Base-by-base conservation (phyloP, 1,284 basidiomycete genomes). In the Pseudozyma sp. region DNA sequence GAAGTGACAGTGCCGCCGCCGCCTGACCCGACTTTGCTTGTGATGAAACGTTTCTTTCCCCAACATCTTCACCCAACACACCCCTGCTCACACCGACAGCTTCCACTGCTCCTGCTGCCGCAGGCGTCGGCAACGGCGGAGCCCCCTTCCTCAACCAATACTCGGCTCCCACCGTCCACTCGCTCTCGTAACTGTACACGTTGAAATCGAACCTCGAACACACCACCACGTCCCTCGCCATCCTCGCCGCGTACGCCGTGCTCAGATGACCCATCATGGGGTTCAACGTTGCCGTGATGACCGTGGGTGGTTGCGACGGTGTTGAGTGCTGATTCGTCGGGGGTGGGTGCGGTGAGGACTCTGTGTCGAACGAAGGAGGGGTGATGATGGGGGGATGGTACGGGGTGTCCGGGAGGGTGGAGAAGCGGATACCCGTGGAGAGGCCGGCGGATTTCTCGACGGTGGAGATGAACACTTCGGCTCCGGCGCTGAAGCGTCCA, bases 121-220 rank as follows among this genome's bases (percentile, higher is more conserved):
- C 39, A 7, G 24, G 24, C 24, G 24, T 24, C 24, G 11, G 7
- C 7, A 9, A 14, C n/a, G n/a, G 37, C 47, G 9, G 9, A 9
- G 35, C 2, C 6, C 46, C 6, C 8, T 40, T 42, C 13, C 65
- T 37, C 35, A 84, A 51, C 70, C 78, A 78, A 56, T 81, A 84
- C 62, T 84, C 82, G 3, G 61, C 77, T 1, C 82, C 96, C 85
- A 98, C 88, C 5, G 93, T 92, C 90, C 94, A 92, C 84, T 97
- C 95, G 81, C 92, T 94, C 78, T 97, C 94, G 85, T 96, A 98
- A 81, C 92, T 94, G 83, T 97, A 97, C 30, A 96, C 90, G 80
- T 99, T 99, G 85, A 98, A 94, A 81, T 97, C 94, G 83, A 96
- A 98, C 16, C 96, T 89, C 3, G 94, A 93, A 56, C 92, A 92